Base-by-base conservation (phyloP, 2,329 filamentous ascomycete genomes). In the Trichoderma arundinaceum region DNA sequence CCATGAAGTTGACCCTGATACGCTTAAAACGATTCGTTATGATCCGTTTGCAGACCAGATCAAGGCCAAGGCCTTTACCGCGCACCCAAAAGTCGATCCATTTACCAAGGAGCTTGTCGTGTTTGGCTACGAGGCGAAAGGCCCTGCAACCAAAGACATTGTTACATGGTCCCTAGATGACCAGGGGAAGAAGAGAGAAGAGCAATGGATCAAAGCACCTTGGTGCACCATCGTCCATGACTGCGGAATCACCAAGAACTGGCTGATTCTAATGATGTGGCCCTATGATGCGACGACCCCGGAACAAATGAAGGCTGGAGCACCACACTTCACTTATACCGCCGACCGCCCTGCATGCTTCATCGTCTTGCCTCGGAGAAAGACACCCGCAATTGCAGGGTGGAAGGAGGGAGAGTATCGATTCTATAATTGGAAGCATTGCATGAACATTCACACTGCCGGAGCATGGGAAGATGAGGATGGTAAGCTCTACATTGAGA, bases 351-450 rank as follows among this genome's bases (percentile, higher is more conserved):
- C 22, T 28, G 22, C 22, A 4, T 28, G 22, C 22, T 28, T 28
- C 22, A 28, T 28, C 4, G 22, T 28, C 22, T 28, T 28, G 22
- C 22, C 22, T 28, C 22, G 22, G 4, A 28, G 22, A 4, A 28
- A 28, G 22, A 28, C 22, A 28, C 22, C 22, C 2, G 22, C 22
- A 28, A 28, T 28, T 6, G 46, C 46, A 13, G 46, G 46, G 9
- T 49, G 46, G 46, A 49, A 49, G 19, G 19, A 49, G 46, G 46
- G 46, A 49, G 46, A 49, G 46, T 49, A 49, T 22, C 46, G 46
- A 49, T 49, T 49, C 13, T 49, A 49, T 13, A 49, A 49, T 22
- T 49, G 46, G 46, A 49, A 49, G 46, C 46, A 49, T 49, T 49
- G 46, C 46, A 49, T 49, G 46, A 49, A 49, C 19, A 49, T 49